Base-by-base conservation (phyloP, 192 early-diverging fungal genomes). In the Lobosporangium transversale region DNA sequence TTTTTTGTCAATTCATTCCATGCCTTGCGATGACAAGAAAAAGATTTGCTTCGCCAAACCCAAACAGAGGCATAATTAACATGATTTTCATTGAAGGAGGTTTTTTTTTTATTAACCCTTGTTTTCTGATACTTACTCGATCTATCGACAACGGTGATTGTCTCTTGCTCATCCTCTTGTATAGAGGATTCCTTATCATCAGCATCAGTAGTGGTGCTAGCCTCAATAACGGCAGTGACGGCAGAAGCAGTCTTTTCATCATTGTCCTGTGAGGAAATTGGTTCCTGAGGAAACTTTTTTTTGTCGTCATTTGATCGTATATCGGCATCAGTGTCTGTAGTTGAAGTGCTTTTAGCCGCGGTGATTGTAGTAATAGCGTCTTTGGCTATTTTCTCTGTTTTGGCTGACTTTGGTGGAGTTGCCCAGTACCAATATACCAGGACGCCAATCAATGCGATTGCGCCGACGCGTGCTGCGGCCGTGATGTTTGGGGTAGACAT, bases 401-500 rank as follows among this genome's bases (percentile, higher is more conserved):
- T 27, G 20, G 48, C 17, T 9, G 66, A 37, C 11, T 44, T 33
- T 1, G 4, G 18, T 2, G 51, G 30, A n/a, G 51, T 53, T 23
- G 4, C 33, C 58, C 58, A 60, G 43, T 47, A 40, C 58, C 58
- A 60, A 44, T 47, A 49, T 9, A 44, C 58, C 4, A 60, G 14
- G 1, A 60, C 27, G 31, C 53, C 53, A 10, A 60, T 48, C 43
- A 60, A 21, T 44, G 58, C 58, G 44, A 60, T 60, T 12, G 58
- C 58, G 11, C 58, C 58, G 1, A 60, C 24, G 14, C 58, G 33
- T 2, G 44, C 44, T 53, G 27, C 15, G 15, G 27, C n/a, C 29
- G 51, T 18, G 29, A 32, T 53, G 24, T 23, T 15, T 21, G 50
- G 6, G 12, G 4, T 32, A 17, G 51, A 53, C 51, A 53, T 49